Base-by-base conservation (phyloP, 2,329 filamentous ascomycete species). In the Tolypocladium pustulatum region DNA sequence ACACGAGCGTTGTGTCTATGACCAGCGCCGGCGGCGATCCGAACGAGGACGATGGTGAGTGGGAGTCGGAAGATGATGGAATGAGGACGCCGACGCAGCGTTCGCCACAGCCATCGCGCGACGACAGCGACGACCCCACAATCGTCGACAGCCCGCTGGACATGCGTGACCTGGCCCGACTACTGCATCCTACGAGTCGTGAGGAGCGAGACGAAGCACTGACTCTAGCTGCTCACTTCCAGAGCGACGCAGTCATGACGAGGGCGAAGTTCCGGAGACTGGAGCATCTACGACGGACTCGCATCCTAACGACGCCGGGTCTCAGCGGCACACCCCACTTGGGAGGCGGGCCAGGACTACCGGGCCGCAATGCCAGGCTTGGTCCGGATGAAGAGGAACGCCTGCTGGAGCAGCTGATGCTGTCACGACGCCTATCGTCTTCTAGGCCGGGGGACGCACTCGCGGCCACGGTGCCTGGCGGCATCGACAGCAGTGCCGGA, bases 201-300 rank as follows among this genome's bases (percentile, higher is more conserved):
- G 89, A 92, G 61, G 89, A 95, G 62, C 85, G 86, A 43, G 85
- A 91, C 57, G 89, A 96, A 73, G 92, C 94, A 0, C 83, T 84
- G 57, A 82, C 91, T 1, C 81, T 97, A 1, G 87, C 93, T 6
- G 87, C 90, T 0, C 92, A 96, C 70, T 79, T 97, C 1, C 78
- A 81, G 59, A 86, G 84, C 60, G 78, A 86, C 32, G 80, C 79
- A 25, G 86, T 93, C 59, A 79, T 97, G 75, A 99, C 94, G 2
- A 86, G 94, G 46, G 89, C 90, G 17, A 85, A 84, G 55, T 97
- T 89, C 73, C 81, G 80, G 52, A 83, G 82, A 49, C 79, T 87
- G 63, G 77, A 88, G 56, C 85, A 89, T 64, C 79, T 81, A 27
- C 87, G 91, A 59, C 84, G 89, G 55, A 83, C 86, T 0, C 84